Evolutionary conservation across 2,329 filamentous ascomycete genomes (phyloP), one percentile per base, ranked within the genome.

Genomic region (Cordyceps fumosorosea): DNA sequence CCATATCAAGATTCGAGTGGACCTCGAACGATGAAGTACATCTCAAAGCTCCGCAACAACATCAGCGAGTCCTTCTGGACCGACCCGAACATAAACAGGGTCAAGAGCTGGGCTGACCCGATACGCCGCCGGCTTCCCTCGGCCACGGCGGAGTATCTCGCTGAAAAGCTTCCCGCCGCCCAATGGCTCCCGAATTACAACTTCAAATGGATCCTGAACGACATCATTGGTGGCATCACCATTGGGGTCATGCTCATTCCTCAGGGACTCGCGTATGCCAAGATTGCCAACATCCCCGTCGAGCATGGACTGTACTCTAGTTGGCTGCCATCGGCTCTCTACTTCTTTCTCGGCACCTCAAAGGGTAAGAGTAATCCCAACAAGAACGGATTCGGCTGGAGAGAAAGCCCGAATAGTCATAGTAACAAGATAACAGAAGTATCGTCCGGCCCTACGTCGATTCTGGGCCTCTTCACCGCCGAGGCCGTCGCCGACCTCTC

Each of bases 121-220:
- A 55, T 69, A 22, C 24, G 40, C 14, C 57, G 57, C 34, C 62
- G 72, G n/a, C 65, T 86, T 0, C 84, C 85, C 0, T 78, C 79
- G 3, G 81, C 79, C 10, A 74, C 83, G 1, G 76, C 71, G 5
- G 78, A 84, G 56, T 88, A 89, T 67, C 72, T 84, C 7, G 64
- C 80, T 40, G 83, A 85, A 64, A 88, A 88, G 69, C 74, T 86
- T 3, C 86, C 85, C 1, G 82, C 88, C 48, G 72, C 84, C 10
- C 80, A 83, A 56, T 89, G 86, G 86, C 75, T 88, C 1, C 84
- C 86, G 12, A 77, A 77, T 52, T 89, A 89, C 70, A 78, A 84
- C 20, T 80, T 77, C 5, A 74, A 79, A 77, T 89, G 85, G 85
- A 69, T 88, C 1, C 63, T 84, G 20, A 84, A 84, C 67, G 85